Evolutionary conservation across 352 stramenopile genomes (phyloP), one percentile per base, ranked within the genome.

Genomic region (Pythium oligandrum): DNA sequence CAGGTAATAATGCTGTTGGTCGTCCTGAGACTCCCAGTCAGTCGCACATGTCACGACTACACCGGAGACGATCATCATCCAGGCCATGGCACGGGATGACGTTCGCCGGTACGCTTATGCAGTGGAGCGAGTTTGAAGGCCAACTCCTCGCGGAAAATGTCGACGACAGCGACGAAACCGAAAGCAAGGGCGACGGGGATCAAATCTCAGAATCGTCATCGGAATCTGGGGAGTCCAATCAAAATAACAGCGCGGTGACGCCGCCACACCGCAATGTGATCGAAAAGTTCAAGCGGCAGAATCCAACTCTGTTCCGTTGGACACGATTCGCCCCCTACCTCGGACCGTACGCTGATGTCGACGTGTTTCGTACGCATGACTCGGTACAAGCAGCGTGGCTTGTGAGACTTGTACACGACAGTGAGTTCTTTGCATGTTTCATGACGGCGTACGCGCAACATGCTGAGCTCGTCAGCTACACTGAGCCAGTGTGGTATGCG

Each of bases 351-450:
- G 51, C 72, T 0, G 77, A 90, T 53, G 66, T 50, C 4, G 74
- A 88, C 30, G 72, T 88, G n/a, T 83, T 88, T 54, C 68, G 61
- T 9, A 72, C 78, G 42, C 64, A 73, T 32, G 73, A 78, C 33
- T 47, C 66, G 26, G 62, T 58, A 30, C 61, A 64, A n/a, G 57
- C 66, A 4, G 70, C 58, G 31, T 85, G 75, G 76, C 47, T 87
- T 3, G 61, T 68, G n/a, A 77, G 72, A 55, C 55, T 92, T 4
- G 78, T 65, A 6, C 65, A 81, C 31, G 79, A 88, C 40, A 78
- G 78, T 48, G 81, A 91, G 47, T 88, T 89, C 51, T 92, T 83
- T 46, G 69, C 70, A 12, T 72, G 68, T 12, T 92, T 92, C 59
- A 86, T 92, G 76, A 62, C 69, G 0, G 71, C 70, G 40, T 75